Evolutionary conservation across 2,329 filamentous ascomycete species (phyloP), one percentile per base, ranked within the genome.

Genomic region (Talaromyces sp.): DNA sequence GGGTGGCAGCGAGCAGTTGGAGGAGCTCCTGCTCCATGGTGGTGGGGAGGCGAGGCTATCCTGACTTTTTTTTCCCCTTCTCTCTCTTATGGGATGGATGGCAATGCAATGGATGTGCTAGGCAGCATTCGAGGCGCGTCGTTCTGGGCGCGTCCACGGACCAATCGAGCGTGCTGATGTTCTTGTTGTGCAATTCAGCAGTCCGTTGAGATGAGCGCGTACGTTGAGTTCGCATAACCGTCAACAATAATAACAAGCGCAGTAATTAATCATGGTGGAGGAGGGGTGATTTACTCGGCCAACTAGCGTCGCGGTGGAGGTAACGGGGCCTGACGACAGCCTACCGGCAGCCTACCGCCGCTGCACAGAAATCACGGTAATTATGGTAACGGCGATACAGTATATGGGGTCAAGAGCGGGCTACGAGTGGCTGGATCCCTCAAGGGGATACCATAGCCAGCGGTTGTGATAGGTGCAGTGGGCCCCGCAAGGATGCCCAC

Each of bases 11-110:
- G 65, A 99, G 87, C 74, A 97, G 84, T 76, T 88, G 87, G 69
- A 94, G 87, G 75, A 99, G 86, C 81, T 96, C 88, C 79, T 95
- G 88, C 84, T 96, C 92, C 92, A 96, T 96, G 69, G 71, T 78
- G 72, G 55, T 46, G 43, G 43, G 48, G 19, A 27, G 17, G 24
- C 24, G 43, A 46, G 43, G 43, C 43, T 46, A 46, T 46, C 43
- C 19, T 3, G 41, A 11, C 41, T 19, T 46, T 46, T 46, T 21
- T 35, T 12, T 5, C 26, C 26, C 7, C n/a, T n/a, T 32, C 14
- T 12, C 10, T 32, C 7, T 46, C n/a, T 24, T 46, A 24, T 19
- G 24, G 21, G 43, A 21, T 46, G 14, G 43, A 12, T 46, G 14
- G 24, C 21, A 19, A 46, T 21, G 43, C 43, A 46, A 46, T 46